These are phyloP conservation scores for Saccharum hybrid DNA, from an alignment of 202 grass and related monocot genomes.

Conservation along the genomic window DNA sequence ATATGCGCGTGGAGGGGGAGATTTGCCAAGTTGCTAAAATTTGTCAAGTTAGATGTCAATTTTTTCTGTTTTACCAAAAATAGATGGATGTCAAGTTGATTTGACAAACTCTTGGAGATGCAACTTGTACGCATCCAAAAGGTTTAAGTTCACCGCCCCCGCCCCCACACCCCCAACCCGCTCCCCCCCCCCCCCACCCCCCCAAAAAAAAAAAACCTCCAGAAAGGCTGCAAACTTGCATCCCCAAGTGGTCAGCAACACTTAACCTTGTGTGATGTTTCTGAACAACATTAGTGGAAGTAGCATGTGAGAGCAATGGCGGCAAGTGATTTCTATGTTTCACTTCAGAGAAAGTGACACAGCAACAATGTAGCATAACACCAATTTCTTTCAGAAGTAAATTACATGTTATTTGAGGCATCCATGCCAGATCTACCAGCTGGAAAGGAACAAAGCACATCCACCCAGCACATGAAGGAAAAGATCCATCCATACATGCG, in stretches of 20 bases:
- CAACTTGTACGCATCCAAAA: conserved; percentile 15
- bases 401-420: conserved; percentile 24
- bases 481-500: conserved; percentile 26
- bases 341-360: not conserved
- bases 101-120: too few relatives aligned
- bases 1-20: too few relatives aligned
- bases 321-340: conserved; percentile 3
- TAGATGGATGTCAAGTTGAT: too few relatives aligned
- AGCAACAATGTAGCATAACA: conserved; percentile 6
- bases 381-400: conserved; percentile 29
- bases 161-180: too few relatives aligned
- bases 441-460: not conserved
- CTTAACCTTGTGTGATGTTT: not conserved
- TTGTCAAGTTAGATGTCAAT: too few relatives aligned
- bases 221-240: conserved; percentile 25
- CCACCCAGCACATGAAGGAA: not conserved
- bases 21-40: too few relatives aligned
- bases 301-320: conserved; percentile 24
- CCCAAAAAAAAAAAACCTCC: conserved; percentile 8
- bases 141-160: not conserved
- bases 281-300: not conserved
- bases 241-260: not conserved
- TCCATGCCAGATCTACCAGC: conserved; percentile 17
- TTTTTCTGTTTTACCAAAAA: too few relatives aligned
- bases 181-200: too few relatives aligned